These are phyloP conservation scores for Saururus chinensis DNA, from an alignment of 164 flowering plant genomes.

Conservation along the genomic window DNA sequence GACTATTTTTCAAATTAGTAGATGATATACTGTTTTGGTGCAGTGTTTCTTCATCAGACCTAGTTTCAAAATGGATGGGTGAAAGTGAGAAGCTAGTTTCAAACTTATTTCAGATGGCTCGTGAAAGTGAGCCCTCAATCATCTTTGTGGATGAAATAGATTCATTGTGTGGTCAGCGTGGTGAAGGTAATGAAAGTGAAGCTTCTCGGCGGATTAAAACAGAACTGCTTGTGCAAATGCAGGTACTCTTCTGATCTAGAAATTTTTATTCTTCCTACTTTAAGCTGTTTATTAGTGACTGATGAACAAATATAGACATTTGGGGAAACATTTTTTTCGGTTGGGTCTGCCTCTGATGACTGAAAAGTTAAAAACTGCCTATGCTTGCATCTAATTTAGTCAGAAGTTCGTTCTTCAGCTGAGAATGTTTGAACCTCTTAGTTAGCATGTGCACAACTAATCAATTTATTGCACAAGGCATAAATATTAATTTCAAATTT, in stretches of 20 bases:
- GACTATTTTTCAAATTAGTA: neutral
- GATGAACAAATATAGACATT: too few species aligned
- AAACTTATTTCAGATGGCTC: conserved; percentile 95
- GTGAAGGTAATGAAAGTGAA: conserved; percentile 98
- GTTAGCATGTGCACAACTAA: too few species aligned
- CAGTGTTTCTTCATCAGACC: conserved; percentile 92
- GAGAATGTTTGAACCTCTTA: too few species aligned
- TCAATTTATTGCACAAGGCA: too few species aligned
- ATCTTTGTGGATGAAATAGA: conserved; percentile 96
- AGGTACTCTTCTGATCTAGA: conserved; percentile 35
- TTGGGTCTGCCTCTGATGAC: too few species aligned
- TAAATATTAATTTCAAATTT: too few species aligned
- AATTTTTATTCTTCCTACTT: too few species aligned
- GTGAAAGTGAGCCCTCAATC: conserved; percentile 95
- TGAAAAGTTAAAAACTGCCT: too few species aligned
- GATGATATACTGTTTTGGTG: neutral
- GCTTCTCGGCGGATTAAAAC: conserved; percentile 97
- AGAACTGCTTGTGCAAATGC: conserved; percentile 98
- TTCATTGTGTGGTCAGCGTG: conserved; percentile 92
- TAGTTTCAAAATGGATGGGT: conserved; percentile 99
- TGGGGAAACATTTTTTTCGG: too few species aligned
- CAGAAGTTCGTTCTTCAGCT: too few species aligned
- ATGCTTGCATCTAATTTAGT: too few species aligned
- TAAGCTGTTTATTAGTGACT: neutral
- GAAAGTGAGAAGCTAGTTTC: conserved; percentile 98